Conservation (phyloP, 208 protist species). For the Acanthamoeba royreba region DNA sequence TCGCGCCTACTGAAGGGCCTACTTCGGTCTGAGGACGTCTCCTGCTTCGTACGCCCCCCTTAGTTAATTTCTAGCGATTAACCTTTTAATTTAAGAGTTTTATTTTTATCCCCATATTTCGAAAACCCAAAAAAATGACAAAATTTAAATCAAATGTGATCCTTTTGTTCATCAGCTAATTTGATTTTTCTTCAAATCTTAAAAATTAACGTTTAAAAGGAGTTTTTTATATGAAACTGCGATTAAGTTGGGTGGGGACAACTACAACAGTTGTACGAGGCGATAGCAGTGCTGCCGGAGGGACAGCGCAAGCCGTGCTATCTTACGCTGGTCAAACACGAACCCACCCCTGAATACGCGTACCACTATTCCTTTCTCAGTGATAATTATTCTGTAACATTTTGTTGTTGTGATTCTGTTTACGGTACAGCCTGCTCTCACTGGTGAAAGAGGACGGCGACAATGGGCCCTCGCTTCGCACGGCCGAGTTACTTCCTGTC, state of each 20-base stretch:
- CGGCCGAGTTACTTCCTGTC: neutral
- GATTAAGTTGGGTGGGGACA: too few relatives aligned
- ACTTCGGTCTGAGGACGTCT: neutral
- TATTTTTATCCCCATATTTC: neutral
- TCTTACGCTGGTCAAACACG: neutral
- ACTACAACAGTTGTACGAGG: conserved; percentile 3
- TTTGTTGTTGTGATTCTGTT: neutral
- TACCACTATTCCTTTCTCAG: neutral
- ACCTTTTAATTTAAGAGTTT: neutral
- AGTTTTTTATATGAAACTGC: too few relatives aligned
- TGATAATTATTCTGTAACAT: neutral
- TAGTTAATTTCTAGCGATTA: neutral
- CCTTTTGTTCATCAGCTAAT: neutral
- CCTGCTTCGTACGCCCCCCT: neutral
- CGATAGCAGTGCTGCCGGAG: neutral
- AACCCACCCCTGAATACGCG: neutral
- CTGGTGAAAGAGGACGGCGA: neutral
- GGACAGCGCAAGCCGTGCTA: neutral
- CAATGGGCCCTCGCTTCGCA: neutral
- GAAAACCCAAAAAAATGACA: neutral
- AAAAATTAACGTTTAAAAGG: neutral
- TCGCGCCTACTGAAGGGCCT: neutral
- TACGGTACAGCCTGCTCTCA: neutral
- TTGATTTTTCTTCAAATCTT: neutral
- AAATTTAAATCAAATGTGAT: neutral